These are phyloP conservation scores for Coniochaeta prunicola DNA, from an alignment of 2,329 filamentous ascomycete genomes.

Conservation along the genomic window DNA sequence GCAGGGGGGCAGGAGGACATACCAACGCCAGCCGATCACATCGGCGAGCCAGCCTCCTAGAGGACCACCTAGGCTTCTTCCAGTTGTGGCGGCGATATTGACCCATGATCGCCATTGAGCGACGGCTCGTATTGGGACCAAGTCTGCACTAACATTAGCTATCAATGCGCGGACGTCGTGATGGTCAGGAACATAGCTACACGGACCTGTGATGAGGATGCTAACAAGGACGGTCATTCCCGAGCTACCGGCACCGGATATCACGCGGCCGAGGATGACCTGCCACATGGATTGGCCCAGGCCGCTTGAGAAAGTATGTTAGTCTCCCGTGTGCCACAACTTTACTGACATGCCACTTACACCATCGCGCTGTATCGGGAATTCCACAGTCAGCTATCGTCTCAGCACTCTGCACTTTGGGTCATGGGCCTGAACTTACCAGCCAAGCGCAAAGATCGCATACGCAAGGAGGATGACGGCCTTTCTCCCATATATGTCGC, in stretches of 20 bases:
- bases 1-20: conserved; percentile 8
- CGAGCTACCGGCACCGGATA: conserved; percentile 44
- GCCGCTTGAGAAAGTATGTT: conserved; percentile 20
- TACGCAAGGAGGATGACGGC: conserved; percentile 41
- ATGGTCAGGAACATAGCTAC: not conserved
- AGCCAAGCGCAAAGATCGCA: conserved; percentile 38
- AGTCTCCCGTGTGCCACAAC: not conserved
- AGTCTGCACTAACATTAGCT: conserved; percentile 23
- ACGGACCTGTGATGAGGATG: conserved; percentile 42
- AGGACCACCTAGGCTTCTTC: conserved; percentile 44
- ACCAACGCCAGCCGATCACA: conserved; percentile 60
- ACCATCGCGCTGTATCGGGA: conserved; percentile 19
- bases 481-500: conserved; percentile 51
- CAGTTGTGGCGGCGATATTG: conserved; percentile 43
- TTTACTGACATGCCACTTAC: conserved; percentile 12
- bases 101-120: conserved; percentile 47
- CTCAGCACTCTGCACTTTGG: not conserved
- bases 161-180: not conserved
- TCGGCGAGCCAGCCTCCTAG: conserved; percentile 56
- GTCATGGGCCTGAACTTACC: conserved; percentile 26
- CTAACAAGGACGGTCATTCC: conserved; percentile 43
- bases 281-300: conserved; percentile 36
- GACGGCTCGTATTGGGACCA: conserved; percentile 44
- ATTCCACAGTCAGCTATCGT: not conserved
- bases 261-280: conserved; percentile 41